phyloP scores from a whole-genome alignment of 2,329 filamentous ascomycete genomes.

The Cytospora piceae region DNA sequence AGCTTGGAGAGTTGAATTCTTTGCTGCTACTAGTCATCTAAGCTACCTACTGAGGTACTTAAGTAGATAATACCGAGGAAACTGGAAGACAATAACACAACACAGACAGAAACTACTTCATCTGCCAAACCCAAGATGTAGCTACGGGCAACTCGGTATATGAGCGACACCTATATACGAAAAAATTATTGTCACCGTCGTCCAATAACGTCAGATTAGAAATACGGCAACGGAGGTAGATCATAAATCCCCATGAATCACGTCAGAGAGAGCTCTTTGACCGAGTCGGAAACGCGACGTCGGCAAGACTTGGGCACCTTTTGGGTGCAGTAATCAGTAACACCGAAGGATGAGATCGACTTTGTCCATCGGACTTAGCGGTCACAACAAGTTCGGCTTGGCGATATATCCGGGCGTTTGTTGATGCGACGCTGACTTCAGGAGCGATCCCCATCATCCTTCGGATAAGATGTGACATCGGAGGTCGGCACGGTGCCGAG shows the following conservation, averaged over 20 bases:
- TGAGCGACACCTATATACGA: not conserved
- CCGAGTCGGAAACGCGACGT: not conserved
- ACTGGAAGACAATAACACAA: not conserved
- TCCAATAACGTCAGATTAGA: slow-evolving; percentile 14
- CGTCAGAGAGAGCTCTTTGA: not conserved
- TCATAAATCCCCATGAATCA: not conserved
- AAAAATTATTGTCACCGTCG: not conserved
- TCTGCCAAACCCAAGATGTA: not conserved
- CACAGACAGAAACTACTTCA: not conserved
- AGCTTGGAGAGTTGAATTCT: not conserved
- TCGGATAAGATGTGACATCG: not conserved
- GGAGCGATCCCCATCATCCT: not conserved
- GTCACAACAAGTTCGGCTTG: not conserved
- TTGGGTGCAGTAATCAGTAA: not conserved
- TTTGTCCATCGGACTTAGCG: not conserved
- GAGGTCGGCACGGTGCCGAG: no score
- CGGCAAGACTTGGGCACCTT: not conserved
- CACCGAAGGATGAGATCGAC: no score
- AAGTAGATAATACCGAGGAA: no score
- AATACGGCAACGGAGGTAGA: not conserved
- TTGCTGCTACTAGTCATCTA: not conserved
- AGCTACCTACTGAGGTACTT: no score
- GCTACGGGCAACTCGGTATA: not conserved
- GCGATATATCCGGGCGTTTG: not conserved
- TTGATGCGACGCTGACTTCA: not conserved